phyloP scores from a whole-genome alignment of 2,329 filamentous ascomycete species.

The Fusarium sp. region DNA sequence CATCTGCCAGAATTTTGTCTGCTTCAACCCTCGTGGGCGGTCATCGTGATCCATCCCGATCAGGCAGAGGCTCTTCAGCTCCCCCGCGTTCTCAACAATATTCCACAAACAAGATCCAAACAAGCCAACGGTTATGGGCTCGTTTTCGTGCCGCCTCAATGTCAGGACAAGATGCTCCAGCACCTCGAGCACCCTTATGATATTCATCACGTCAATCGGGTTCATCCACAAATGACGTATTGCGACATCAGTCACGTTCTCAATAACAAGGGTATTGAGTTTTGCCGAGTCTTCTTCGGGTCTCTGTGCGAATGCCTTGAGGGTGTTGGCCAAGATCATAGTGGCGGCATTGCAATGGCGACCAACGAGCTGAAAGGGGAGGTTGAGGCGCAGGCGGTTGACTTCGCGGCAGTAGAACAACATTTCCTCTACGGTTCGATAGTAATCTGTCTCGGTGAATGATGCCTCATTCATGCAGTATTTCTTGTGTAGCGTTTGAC shows the following conservation, averaged over 20 bases:
- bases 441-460: conserved; percentile 64
- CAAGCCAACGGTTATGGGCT: conserved; percentile 49
- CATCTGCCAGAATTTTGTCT: conserved; percentile 53
- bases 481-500: conserved; percentile 56
- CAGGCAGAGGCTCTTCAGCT: conserved; percentile 61
- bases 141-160: conserved; percentile 58
- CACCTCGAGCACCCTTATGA: conserved; percentile 56
- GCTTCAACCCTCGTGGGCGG: conserved; percentile 52
- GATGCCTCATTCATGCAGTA: conserved; percentile 63
- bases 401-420: conserved; percentile 60
- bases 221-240: conserved; percentile 64
- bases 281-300: conserved; percentile 57
- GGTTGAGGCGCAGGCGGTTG: conserved; percentile 61
- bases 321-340: conserved; percentile 64
- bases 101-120: conserved; percentile 64
- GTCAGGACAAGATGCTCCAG: conserved; percentile 61
- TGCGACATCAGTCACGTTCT: conserved; percentile 62
- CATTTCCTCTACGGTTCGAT: conserved; percentile 55
- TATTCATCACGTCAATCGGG: conserved; percentile 63
- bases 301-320: conserved; percentile 61
- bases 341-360: conserved; percentile 60
- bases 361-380: conserved; percentile 64
- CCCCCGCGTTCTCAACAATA: conserved; percentile 58
- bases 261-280: conserved; percentile 61
- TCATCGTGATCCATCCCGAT: conserved; percentile 59